Percentiles rank a stretch among this genome's conserved stretches.
phyloP scores from a whole-genome alignment of 2,329 filamentous ascomycete genomes.

The Pyrenophora graminea region DNA sequence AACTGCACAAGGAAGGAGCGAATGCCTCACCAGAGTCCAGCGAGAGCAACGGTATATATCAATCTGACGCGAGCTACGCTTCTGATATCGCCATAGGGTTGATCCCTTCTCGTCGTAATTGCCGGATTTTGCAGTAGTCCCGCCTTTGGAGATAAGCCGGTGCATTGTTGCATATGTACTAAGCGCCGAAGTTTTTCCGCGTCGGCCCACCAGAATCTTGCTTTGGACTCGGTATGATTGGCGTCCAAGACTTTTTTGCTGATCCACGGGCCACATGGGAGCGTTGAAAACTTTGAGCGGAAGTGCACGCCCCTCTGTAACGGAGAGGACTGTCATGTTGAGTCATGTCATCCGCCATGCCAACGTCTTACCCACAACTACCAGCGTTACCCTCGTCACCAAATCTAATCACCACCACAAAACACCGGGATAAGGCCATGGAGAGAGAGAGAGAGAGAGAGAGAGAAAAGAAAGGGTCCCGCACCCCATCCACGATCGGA shows the following conservation, averaged over 20 bases:
- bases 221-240: not conserved
- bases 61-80: not conserved
- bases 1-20: slow-evolving; percentile 11
- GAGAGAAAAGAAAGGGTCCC: too few species aligned
- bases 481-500: not conserved
- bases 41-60: slow-evolving; percentile 21
- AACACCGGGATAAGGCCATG: too few species aligned
- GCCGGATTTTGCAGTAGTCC: slow-evolving; percentile 3
- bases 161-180: not conserved
- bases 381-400: too few species aligned
- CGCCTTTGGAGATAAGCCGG: slow-evolving; percentile 2
- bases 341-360: too few species aligned
- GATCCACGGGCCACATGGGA: slow-evolving; percentile 6
- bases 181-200: not conserved
- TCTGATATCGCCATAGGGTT: slow-evolving; percentile 3
- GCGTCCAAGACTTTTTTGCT: not conserved
- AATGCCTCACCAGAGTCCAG: slow-evolving; percentile 8
- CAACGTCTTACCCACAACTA: too few species aligned
- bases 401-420: too few species aligned
- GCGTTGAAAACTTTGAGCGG: not conserved
- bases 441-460: too few species aligned
- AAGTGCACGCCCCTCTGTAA: not conserved
- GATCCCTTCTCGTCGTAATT: slow-evolving; percentile 8
- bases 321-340: not conserved
- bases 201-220: slow-evolving; percentile 1